Conservation (phyloP, 148 eudicot species). For the Vaccinium corymbosum region DNA sequence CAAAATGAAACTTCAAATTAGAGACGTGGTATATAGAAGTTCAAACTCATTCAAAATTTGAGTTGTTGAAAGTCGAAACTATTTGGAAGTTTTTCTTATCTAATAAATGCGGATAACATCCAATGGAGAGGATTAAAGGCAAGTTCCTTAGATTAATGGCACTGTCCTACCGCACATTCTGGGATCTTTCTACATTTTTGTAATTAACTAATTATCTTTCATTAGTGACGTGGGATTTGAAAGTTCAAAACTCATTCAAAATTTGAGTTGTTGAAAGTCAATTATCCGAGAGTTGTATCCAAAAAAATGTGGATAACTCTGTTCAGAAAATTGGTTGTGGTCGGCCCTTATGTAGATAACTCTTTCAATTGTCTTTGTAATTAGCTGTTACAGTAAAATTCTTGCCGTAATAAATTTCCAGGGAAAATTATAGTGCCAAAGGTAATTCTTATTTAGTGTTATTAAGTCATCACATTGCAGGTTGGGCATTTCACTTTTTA, state of each 20-base stretch:
- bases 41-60: slow-evolving; percentile 5
- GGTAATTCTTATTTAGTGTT: not conserved
- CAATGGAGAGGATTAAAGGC: not conserved
- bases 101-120: not conserved
- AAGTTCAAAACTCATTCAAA: not conserved
- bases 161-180: not conserved
- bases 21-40: not conserved
- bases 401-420: not conserved
- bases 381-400: not conserved
- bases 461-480: not conserved
- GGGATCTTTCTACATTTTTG: not conserved
- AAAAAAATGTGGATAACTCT: not conserved
- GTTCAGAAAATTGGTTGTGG: not conserved
- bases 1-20: not conserved
- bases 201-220: not conserved
- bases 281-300: not conserved
- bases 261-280: not conserved
- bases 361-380: not conserved
- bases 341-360: not conserved
- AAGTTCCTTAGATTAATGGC: not conserved
- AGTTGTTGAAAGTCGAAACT: not conserved
- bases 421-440: not conserved
- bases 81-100: not conserved
- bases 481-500: not conserved
- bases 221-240: not conserved